A percentile compares a stretch with the other conserved stretches of the same genome.
phyloP scores from a whole-genome alignment of 768 basidiomycete genomes.

The Amanita jacksonii region DNA sequence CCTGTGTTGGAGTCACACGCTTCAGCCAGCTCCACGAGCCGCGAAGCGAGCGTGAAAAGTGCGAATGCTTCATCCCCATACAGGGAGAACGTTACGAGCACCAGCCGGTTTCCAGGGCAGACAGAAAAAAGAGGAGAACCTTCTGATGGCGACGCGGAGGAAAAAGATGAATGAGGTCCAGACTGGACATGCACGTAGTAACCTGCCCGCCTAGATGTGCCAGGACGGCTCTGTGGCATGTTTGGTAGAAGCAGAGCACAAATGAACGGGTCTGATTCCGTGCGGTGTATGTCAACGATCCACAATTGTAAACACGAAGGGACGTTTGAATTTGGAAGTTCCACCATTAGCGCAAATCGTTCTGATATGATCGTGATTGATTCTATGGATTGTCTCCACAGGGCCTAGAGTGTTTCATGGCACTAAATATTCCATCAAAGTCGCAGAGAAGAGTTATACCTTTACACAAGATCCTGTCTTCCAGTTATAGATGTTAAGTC shows the following conservation, averaged over 20 bases:
- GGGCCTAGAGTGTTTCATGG: not conserved
- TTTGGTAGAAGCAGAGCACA: constrained; percentile 1
- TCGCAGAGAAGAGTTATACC: not conserved
- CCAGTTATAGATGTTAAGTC: constrained; percentile 1
- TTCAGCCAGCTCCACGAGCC: constrained; percentile 24
- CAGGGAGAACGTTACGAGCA: constrained; percentile 29
- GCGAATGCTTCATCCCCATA: constrained; percentile 19
- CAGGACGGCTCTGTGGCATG: not conserved
- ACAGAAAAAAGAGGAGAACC: constrained; percentile 35
- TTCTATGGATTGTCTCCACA: constrained; percentile 1
- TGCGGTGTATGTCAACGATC: not conserved
- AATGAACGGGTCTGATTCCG: not conserved
- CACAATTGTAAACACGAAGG: not conserved
- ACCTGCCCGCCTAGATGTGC: not conserved
- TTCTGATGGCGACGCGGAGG: constrained; percentile 25
- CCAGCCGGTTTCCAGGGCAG: constrained; percentile 31
- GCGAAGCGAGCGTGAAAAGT: constrained; percentile 34
- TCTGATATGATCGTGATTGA: constrained; percentile 4
- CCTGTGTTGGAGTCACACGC: constrained; percentile 13
- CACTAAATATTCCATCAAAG: not conserved
- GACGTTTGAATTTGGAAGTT: not conserved
- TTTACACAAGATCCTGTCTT: not conserved
- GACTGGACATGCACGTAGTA: not conserved
- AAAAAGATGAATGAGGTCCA: constrained; percentile 27
- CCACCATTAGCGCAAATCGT: not conserved